phyloP scores from a whole-genome alignment of 352 stramenopile species.

The Aphanomyces euteiches region DNA sequence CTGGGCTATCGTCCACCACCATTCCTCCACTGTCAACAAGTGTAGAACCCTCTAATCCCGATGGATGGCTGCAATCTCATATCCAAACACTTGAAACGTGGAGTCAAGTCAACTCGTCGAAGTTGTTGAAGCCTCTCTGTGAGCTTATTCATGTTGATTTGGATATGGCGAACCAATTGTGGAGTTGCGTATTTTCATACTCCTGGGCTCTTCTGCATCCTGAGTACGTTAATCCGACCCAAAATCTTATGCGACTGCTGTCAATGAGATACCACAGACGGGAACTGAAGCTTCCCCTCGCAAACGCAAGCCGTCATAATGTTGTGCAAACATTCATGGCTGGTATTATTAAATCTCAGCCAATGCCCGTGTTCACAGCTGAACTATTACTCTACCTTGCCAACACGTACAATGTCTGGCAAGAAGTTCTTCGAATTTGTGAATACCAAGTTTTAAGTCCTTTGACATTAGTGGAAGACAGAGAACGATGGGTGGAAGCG shows the following conservation, averaged over 20 bases:
- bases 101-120: conserved; percentile 36
- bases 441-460: conserved; percentile 81
- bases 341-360: conserved; percentile 57
- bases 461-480: conserved; percentile 58
- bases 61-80: conserved; percentile 4
- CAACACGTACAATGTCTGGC: conserved; percentile 82
- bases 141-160: conserved; percentile 76
- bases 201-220: conserved; percentile 34
- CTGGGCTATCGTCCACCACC: background rate
- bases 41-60: background rate
- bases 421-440: conserved; percentile 57
- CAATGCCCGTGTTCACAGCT: conserved; percentile 68
- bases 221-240: conserved; percentile 56
- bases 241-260: conserved; percentile 69
- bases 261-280: conserved; percentile 87
- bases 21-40: background rate
- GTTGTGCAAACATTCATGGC: conserved; percentile 82
- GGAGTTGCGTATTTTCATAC: conserved; percentile 61
- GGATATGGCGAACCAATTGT: conserved; percentile 80
- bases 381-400: conserved; percentile 82
- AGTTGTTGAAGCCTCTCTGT: conserved; percentile 55
- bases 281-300: conserved; percentile 70
- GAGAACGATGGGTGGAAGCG: conserved; percentile 81
- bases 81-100: conserved; percentile 28
- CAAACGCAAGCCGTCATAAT: conserved; percentile 59